Conservation (phyloP, 345 rosid genomes). For the Camelina laxa region DNA sequence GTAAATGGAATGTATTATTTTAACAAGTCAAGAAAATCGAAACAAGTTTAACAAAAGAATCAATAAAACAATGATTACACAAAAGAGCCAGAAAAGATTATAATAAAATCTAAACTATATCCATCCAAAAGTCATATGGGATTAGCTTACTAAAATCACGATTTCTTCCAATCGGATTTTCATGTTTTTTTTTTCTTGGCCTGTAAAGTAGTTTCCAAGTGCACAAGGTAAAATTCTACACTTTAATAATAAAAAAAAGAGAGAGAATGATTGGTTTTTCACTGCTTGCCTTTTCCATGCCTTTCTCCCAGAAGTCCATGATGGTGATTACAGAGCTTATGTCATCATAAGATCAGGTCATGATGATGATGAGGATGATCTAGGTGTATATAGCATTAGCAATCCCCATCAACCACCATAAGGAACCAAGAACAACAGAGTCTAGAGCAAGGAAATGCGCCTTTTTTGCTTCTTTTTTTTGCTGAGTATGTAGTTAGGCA, state of each 20-base stretch:
- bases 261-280: constrained; percentile 11
- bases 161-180: constrained; percentile 45
- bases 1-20: constrained; percentile 26
- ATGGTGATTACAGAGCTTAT: constrained; percentile 35
- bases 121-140: constrained; percentile 36
- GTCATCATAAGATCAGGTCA: constrained; percentile 8
- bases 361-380: constrained; percentile 6
- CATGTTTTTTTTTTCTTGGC: constrained; percentile 20
- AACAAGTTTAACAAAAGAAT: constrained; percentile 40
- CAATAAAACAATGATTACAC: constrained; percentile 45
- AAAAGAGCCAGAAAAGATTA: constrained; percentile 32
- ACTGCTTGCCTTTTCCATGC: constrained; percentile 20
- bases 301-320: neutral
- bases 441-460: constrained; percentile 23
- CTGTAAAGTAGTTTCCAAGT: constrained; percentile 35
- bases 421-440: constrained; percentile 29
- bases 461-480: constrained; percentile 29
- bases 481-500: constrained; percentile 50
- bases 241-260: neutral
- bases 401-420: neutral
- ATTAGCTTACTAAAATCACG: constrained; percentile 45
- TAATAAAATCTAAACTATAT: constrained; percentile 36
- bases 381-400: constrained; percentile 18
- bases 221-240: constrained; percentile 34
- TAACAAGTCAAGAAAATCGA: constrained; percentile 25